phyloP scores from a whole-genome alignment of 768 basidiomycete genomes.

The Hebeloma cylindrosporum region DNA sequence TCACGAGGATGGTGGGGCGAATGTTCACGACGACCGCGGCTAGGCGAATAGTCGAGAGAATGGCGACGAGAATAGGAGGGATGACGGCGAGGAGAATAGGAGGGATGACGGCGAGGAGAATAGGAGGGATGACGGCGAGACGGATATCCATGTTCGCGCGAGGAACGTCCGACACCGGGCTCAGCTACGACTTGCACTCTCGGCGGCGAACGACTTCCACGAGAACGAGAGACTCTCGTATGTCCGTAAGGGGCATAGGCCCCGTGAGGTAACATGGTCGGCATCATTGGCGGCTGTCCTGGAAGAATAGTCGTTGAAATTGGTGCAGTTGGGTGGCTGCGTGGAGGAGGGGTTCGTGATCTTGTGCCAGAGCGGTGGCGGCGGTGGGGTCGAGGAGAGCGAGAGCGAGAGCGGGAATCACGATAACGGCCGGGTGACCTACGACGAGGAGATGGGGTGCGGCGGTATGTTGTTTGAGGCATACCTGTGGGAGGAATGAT shows the following conservation, averaged over 20 bases:
- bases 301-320: too few relatives aligned
- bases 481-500: conserved; percentile 2
- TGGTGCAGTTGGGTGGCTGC: background rate
- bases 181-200: too few relatives aligned
- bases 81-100: conserved; percentile 14
- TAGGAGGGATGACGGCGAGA: conserved; percentile 8
- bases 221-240: too few relatives aligned
- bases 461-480: background rate
- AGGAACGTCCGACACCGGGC: too few relatives aligned
- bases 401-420: conserved; percentile 20
- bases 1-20: background rate
- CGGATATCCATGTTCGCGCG: too few relatives aligned
- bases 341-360: background rate
- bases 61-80: conserved; percentile 27
- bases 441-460: conserved; percentile 3
- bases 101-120: conserved; percentile 8
- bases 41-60: conserved; percentile 11
- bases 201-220: too few relatives aligned
- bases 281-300: too few relatives aligned
- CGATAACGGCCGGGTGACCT: conserved; percentile 8
- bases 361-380: too few relatives aligned
- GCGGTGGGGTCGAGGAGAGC: conserved; percentile 14
- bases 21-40: conserved; percentile 8
- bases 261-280: too few relatives aligned
- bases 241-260: too few relatives aligned